These are phyloP conservation scores for Plantago coronopus DNA, from an alignment of 305 asterid genomes.

Conservation along the genomic window DNA sequence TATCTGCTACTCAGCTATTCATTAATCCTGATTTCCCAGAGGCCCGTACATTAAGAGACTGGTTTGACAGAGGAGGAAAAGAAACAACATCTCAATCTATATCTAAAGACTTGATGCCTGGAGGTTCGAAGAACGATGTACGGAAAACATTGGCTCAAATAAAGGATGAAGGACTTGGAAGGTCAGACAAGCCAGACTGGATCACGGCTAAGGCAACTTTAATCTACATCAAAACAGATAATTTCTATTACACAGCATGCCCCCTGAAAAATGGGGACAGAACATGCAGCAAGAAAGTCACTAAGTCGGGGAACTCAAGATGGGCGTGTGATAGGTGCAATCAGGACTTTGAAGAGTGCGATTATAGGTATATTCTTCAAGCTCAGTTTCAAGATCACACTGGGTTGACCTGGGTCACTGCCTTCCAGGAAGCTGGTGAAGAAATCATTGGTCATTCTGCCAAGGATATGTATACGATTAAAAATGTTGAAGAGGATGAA, in stretches of 20 bases:
- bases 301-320: constrained; percentile 57
- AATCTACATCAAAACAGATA: constrained; percentile 78
- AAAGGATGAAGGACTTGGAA: constrained; percentile 89
- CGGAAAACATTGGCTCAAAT: constrained; percentile 73
- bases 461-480: constrained; percentile 60
- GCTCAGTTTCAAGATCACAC: constrained; percentile 84
- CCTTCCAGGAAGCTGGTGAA: constrained; percentile 89
- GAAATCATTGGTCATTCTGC: constrained; percentile 86
- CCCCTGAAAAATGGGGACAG: constrained; percentile 92
- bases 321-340: constrained; percentile 89
- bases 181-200: constrained; percentile 94
- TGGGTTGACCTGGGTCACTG: constrained; percentile 90
- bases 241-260: constrained; percentile 87
- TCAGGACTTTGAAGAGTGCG: constrained; percentile 86
- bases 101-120: constrained; percentile 58
- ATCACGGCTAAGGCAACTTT: constrained; percentile 74
- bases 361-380: constrained; percentile 85
- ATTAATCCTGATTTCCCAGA: constrained; percentile 72
- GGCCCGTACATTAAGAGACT: constrained; percentile 51
- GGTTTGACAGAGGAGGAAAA: constrained; percentile 81
- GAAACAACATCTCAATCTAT: constrained; percentile 65
- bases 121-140: constrained; percentile 61
- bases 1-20: constrained; percentile 83
- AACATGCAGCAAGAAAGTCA: constrained; percentile 85
- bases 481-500: constrained; percentile 53